Evolutionary conservation across 805 yeast species (phyloP).

Genomic region (Suhomyces kilbournensis): DNA sequence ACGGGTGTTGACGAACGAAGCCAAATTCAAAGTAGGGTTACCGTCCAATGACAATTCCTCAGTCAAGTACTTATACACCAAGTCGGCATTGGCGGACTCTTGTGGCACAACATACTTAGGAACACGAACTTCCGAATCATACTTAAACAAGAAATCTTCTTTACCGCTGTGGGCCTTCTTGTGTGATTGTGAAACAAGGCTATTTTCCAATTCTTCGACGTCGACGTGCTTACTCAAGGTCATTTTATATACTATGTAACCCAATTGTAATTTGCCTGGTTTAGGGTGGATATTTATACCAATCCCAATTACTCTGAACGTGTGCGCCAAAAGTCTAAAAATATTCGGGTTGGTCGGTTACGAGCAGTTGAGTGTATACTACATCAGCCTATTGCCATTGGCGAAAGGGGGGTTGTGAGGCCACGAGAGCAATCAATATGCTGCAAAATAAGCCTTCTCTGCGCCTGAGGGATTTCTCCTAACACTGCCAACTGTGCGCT

Average conservation of each 20-base stretch:
- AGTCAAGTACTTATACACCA: constrained; percentile 61
- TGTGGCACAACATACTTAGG: constrained; percentile 64
- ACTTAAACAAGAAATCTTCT: constrained; percentile 32
- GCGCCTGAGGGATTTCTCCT: not conserved
- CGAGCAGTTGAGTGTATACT: not conserved
- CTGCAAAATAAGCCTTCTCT: not conserved
- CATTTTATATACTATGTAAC: constrained; percentile 25
- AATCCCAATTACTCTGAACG: not conserved
- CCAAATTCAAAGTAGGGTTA: constrained; percentile 76
- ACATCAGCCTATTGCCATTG: not conserved
- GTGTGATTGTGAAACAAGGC: constrained; percentile 23
- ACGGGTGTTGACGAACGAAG: constrained; percentile 83
- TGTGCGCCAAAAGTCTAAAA: not conserved
- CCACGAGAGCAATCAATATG: not conserved
- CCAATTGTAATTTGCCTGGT: not conserved
- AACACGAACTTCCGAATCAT: constrained; percentile 27
- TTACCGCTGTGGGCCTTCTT: constrained; percentile 18
- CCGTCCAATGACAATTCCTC: constrained; percentile 83
- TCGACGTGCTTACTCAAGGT: constrained; percentile 45
- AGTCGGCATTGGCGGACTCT: constrained; percentile 48
- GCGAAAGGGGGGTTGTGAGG: not conserved
- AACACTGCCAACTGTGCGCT: not conserved
- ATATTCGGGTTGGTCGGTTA: not conserved
- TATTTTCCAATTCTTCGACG: constrained; percentile 39
- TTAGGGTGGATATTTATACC: not conserved